These are phyloP conservation scores for Hypoxylon sp. DNA, from an alignment of 2,329 filamentous ascomycete species.

Conservation along the genomic window DNA sequence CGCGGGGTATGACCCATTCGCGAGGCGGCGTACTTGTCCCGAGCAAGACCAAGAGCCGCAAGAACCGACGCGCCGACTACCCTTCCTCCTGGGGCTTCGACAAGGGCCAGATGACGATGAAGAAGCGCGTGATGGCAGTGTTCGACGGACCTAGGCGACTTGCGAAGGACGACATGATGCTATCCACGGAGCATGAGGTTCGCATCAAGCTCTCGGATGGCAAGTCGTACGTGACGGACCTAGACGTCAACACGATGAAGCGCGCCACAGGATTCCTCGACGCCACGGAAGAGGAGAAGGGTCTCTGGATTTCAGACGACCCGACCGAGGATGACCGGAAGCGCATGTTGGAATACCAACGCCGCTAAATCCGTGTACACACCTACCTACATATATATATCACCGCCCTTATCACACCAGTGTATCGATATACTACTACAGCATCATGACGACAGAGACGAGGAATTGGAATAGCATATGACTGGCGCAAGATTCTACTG, in stretches of 20 bases:
- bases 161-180: slow-evolving; percentile 99
- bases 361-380: no score
- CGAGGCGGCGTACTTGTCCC: slow-evolving; percentile 72
- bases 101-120: slow-evolving; percentile 95
- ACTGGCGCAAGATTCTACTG: slow-evolving; percentile 39
- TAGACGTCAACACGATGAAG: slow-evolving; percentile 89
- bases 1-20: slow-evolving; percentile 78
- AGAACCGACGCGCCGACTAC: slow-evolving; percentile 93
- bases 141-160: slow-evolving; percentile 89
- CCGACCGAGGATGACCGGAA: slow-evolving; percentile 68
- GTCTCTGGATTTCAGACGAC: slow-evolving; percentile 81
- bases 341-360: slow-evolving; percentile 63
- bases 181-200: slow-evolving; percentile 93
- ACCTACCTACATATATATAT: slow-evolving; percentile 30
- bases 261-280: slow-evolving; percentile 84
- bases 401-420: slow-evolving; percentile 24
- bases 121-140: slow-evolving; percentile 93
- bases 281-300: slow-evolving; percentile 87
- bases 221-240: slow-evolving; percentile 86
- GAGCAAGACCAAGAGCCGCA: slow-evolving; percentile 72
- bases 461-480: slow-evolving; percentile 37
- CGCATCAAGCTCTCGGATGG: slow-evolving; percentile 80
- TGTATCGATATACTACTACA: slow-evolving; percentile 34
- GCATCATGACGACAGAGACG: slow-evolving; percentile 38
- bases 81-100: slow-evolving; percentile 93